Base-by-base conservation (phyloP, 768 basidiomycete species). In the Lentinula sp. region DNA sequence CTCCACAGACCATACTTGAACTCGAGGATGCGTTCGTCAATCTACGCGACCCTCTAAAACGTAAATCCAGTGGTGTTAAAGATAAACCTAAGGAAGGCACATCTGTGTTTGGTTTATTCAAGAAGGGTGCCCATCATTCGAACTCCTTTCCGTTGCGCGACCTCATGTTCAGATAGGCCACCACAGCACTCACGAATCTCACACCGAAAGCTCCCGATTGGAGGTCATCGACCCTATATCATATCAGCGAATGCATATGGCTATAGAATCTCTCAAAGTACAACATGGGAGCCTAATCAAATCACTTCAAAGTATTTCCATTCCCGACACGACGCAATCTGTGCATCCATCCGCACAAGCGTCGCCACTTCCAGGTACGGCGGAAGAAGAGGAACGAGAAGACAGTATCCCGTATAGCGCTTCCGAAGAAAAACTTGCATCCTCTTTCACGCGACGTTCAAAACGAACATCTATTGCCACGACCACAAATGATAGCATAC, bases 71-170 rank as follows among this genome's bases (percentile, higher is more conserved):
- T 63, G 62, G 67, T 28, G 59, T 68, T 43, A 77, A 70, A 62
- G 64, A 60, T 59, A 74, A 74, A 59, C 61, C 66, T 40, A 60
- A 50, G 31, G 57, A 61, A 48, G 45, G 49, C 21, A 71, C 71
- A 56, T 55, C 65, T 15, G 74, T 80, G 23, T 85, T 90, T 66
- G 81, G 80, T 42, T 70, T 88, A 59, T 87, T 91, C 70, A 86
- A 86, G 68, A 80, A 80, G 71, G 74, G 86, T 84, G 66, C 60
- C 79, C 69, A 35, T 42, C 40, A 64, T 34, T n/a, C 37, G 13
- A 31, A 56, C 6, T n/a, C 34, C 21, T 63, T 35, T 53, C 10
- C 42, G 5, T 18, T 13, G 6, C n/a, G 18, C 9, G 31, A 60
- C 5, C 37, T 55, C 10, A 57, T 54, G n/a, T 5, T n/a, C 7